These are phyloP conservation scores for Paramecium sexaurelia DNA, from an alignment of 73 alveolate species.

Conservation along the genomic window DNA sequence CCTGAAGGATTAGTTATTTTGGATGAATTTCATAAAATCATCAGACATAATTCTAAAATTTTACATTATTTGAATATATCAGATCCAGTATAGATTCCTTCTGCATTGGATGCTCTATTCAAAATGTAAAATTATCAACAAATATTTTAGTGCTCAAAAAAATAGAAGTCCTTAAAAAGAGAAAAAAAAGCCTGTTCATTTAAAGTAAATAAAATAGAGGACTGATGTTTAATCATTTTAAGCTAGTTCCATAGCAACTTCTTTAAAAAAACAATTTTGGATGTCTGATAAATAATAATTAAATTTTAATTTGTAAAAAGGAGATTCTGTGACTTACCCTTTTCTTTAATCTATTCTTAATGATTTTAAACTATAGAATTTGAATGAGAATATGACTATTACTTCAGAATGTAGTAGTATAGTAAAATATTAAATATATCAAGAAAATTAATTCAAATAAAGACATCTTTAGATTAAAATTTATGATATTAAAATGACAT, in stretches of 20 bases:
- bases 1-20: background rate
- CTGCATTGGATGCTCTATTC: too few species aligned
- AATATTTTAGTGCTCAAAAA: background rate
- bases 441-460: background rate
- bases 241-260: background rate
- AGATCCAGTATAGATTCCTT: too few species aligned
- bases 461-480: background rate
- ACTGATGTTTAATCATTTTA: background rate
- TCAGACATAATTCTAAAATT: background rate
- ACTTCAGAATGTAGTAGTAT: background rate
- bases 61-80: background rate
- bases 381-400: background rate
- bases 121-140: too few species aligned
- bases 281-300: background rate
- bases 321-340: background rate
- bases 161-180: background rate
- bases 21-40: background rate
- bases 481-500: background rate
- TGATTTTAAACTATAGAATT: background rate
- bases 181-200: background rate
- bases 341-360: background rate
- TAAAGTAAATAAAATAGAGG: background rate
- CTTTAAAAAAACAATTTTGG: background rate
- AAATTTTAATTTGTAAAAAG: background rate
- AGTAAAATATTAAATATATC: background rate